phyloP scores from a whole-genome alignment of 2,329 filamentous ascomycete species.

The Tolypocladium ophioglossoides region DNA sequence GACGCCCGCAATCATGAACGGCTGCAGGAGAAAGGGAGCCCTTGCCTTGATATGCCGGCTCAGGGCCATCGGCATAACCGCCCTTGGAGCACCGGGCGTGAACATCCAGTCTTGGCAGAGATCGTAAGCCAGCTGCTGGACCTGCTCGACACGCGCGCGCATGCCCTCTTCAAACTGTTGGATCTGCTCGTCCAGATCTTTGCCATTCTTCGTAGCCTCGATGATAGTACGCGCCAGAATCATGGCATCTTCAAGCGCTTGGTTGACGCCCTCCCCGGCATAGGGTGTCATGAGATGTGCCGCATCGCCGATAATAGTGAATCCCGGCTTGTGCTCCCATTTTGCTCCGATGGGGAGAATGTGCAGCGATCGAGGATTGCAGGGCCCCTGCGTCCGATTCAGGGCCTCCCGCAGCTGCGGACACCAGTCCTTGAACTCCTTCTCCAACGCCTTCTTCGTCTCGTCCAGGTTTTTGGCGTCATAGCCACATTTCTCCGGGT shows the following conservation, averaged over 20 bases:
- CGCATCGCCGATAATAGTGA: conserved; percentile 48
- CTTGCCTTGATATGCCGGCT: conserved; percentile 16
- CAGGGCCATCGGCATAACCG: conserved; percentile 26
- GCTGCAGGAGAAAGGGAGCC: neutral
- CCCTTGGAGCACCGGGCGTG: conserved; percentile 31
- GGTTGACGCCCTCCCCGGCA: conserved; percentile 49
- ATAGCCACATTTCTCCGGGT: conserved; percentile 29
- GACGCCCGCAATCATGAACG: neutral
- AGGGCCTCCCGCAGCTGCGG: conserved; percentile 30
- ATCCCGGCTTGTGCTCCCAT: conserved; percentile 36
- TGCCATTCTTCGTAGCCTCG: conserved; percentile 10
- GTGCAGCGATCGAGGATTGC: conserved; percentile 35
- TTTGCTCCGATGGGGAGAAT: conserved; percentile 37
- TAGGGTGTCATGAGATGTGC: conserved; percentile 50
- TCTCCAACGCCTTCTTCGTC: conserved; percentile 26
- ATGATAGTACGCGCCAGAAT: conserved; percentile 34
- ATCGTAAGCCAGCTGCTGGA: conserved; percentile 32
- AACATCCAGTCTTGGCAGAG: conserved; percentile 36
- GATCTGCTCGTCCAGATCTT: conserved; percentile 22
- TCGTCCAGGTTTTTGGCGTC: conserved; percentile 28
- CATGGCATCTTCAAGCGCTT: conserved; percentile 43
- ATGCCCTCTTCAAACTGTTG: conserved; percentile 25
- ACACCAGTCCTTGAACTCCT: conserved; percentile 29
- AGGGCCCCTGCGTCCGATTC: conserved; percentile 25
- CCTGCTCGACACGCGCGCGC: conserved; percentile 23